Evolutionary conservation across 192 early-diverging fungal species (phyloP), one percentile per base, ranked within the genome.

Genomic region (Chytriomyces sp.): DNA sequence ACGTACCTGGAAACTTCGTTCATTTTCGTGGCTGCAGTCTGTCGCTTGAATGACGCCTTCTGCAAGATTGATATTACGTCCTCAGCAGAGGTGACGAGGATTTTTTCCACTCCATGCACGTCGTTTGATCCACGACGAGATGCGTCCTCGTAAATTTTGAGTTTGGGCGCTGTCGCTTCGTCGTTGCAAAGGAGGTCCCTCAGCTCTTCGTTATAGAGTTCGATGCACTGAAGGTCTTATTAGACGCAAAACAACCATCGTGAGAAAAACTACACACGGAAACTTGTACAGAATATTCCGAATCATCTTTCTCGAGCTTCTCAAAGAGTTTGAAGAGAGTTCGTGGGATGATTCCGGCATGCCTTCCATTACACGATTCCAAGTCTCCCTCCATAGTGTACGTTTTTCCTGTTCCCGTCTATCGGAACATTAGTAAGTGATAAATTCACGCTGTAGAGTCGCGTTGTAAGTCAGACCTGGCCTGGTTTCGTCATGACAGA

Each of bases 351-450:
- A 99, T 90, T 17, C 95, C 96, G 5, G 94, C 93, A 64, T 84
- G 75, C 30, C 68, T 64, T 59, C 82, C 80, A 56, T 82, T 61
- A 32, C 72, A 77, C 28, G 84, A 71, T 0, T 83, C 81, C 17
- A 96, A 77, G 64, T 96, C 89, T 25, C 95, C 94, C 70, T 99
- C 94, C 95, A 99, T 99, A 1, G 96, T 97, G 72, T 76, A 89
- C 41, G 97, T 98, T 82, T 99, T 99, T 67, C 96, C 96, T 0
- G 94, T 93, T 44, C 95, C 95, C 2, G 94, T 96, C 79, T 94
- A 89, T 25, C 89, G 38, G n/a, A n/a, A n/a, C n/a, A n/a, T n/a
- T n/a, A n/a, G n/a, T n/a, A n/a, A n/a, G n/a, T n/a, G n/a, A 64
- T 58, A 10, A 58, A 58, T 14, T n/a, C 25, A 26, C 31, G 10